These are phyloP conservation scores for Nemania bipapillata DNA, from an alignment of 2,329 filamentous ascomycete species.

Conservation along the genomic window DNA sequence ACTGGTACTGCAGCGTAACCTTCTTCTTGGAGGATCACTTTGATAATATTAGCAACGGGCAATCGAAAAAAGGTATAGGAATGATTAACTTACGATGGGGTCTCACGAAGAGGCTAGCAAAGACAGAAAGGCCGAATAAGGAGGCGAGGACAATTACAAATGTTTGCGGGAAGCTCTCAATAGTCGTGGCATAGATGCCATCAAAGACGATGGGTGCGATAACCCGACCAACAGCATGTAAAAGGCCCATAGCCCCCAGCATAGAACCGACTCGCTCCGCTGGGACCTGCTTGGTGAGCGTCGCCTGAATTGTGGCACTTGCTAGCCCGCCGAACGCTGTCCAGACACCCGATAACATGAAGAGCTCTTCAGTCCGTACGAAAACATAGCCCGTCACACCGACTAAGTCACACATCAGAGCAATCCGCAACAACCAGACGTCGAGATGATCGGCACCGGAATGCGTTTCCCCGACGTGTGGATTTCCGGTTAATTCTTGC, in stretches of 20 bases:
- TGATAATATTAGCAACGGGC: constrained; percentile 11
- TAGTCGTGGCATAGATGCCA: constrained; percentile 83
- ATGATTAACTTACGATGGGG: constrained; percentile 73
- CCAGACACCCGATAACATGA: constrained; percentile 76
- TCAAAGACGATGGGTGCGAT: constrained; percentile 86
- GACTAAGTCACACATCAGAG: constrained; percentile 78
- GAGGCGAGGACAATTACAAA: constrained; percentile 80
- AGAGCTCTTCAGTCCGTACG: constrained; percentile 69
- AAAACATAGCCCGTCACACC: constrained; percentile 81
- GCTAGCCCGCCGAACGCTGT: constrained; percentile 85
- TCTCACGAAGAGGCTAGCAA: constrained; percentile 75
- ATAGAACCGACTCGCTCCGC: constrained; percentile 83
- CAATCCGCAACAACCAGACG: constrained; percentile 76
- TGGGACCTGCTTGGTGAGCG: constrained; percentile 90
- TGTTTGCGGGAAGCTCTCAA: constrained; percentile 79
- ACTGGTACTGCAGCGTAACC: constrained; percentile 43
- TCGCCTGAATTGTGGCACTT: constrained; percentile 83
- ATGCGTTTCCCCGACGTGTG: constrained; percentile 60
- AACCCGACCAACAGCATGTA: constrained; percentile 84
- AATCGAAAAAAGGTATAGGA: not conserved
- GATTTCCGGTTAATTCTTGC: constrained; percentile 54
- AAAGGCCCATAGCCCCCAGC: constrained; percentile 85
- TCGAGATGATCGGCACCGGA: constrained; percentile 82
- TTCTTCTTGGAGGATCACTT: constrained; percentile 48
- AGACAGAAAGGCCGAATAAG: constrained; percentile 73